These are phyloP conservation scores for Eudorina sp. DNA, from an alignment of 139 green algal species.

Conservation along the genomic window DNA sequence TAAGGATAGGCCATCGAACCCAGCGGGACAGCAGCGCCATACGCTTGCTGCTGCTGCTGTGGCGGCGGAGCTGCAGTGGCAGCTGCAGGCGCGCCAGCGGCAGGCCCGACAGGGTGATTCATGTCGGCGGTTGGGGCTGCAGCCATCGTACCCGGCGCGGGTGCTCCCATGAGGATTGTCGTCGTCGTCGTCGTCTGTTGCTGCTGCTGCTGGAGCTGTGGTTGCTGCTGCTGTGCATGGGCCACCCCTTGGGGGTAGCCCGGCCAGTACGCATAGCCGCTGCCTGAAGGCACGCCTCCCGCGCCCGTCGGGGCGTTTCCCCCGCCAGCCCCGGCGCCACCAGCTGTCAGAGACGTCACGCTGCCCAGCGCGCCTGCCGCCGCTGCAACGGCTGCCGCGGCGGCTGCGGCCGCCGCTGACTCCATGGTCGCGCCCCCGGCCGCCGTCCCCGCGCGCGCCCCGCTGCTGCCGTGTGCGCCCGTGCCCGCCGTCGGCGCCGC, in stretches of 20 bases:
- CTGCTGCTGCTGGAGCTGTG: background rate
- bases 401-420: background rate
- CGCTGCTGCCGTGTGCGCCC: too few relatives aligned
- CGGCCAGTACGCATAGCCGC: background rate
- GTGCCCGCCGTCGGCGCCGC: background rate
- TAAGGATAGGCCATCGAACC: background rate
- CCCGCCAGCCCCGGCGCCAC: background rate
- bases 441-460: background rate
- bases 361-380: conserved; percentile 13
- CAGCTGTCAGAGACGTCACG: background rate
- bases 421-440: background rate
- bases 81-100: background rate
- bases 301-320: background rate
- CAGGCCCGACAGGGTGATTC: too few relatives aligned
- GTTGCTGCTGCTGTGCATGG: background rate
- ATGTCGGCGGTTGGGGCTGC: too few relatives aligned
- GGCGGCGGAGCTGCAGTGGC: background rate
- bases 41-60: background rate
- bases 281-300: too few relatives aligned
- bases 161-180: too few relatives aligned
- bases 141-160: too few relatives aligned
- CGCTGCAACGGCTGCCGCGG: background rate
- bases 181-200: too few relatives aligned
- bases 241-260: background rate
- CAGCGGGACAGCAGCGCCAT: too few relatives aligned